Conservation (phyloP, 768 basidiomycete genomes). For the Trametes sanguinea region DNA sequence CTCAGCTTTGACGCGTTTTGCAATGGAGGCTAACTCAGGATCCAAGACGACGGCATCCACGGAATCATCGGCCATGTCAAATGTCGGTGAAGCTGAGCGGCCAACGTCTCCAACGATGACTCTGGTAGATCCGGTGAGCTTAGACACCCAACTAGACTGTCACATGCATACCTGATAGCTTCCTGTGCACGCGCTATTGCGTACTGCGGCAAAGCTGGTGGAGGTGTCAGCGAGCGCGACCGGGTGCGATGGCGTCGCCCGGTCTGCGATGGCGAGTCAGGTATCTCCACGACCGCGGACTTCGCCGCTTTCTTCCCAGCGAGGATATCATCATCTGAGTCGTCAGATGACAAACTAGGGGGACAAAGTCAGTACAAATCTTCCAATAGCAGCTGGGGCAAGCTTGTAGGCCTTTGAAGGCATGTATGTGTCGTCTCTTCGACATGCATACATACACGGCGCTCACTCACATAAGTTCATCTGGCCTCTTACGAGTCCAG, state of each 20-base stretch:
- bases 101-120: constrained; percentile 40
- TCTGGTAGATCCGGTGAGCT: constrained; percentile 40
- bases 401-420: background rate
- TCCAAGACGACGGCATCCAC: constrained; percentile 53
- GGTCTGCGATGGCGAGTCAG: background rate
- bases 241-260: constrained; percentile 51
- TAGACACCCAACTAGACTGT: too few species aligned
- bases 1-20: constrained; percentile 39
- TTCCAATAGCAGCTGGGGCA: background rate
- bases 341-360: constrained; percentile 37
- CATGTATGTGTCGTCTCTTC: background rate
- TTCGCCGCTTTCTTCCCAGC: constrained; percentile 29
- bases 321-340: constrained; percentile 49
- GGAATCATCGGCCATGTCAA: constrained; percentile 42
- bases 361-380: background rate
- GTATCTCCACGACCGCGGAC: background rate
- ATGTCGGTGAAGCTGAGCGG: constrained; percentile 51
- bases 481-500: constrained; percentile 22
- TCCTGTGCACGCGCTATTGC: constrained; percentile 58
- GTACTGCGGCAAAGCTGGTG: constrained; percentile 58
- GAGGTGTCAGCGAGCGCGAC: constrained; percentile 76
- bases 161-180: constrained; percentile 54
- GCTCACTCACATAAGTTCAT: constrained; percentile 14
- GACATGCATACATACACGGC: background rate
- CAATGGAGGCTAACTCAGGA: constrained; percentile 65